These are phyloP conservation scores for Chionographis japonica DNA, from an alignment of 106 monocot species.

Conservation along the genomic window DNA sequence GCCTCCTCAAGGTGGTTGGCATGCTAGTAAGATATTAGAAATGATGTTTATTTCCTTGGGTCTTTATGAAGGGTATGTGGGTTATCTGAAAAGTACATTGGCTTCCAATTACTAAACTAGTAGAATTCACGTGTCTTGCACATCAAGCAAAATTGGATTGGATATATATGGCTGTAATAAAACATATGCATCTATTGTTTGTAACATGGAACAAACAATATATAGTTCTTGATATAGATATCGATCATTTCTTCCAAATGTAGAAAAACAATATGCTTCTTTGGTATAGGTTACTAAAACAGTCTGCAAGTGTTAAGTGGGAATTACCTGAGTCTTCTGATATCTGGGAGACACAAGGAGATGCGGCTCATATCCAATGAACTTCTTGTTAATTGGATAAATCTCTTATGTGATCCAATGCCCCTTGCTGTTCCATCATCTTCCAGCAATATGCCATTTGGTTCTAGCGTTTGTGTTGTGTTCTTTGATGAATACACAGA, in stretches of 20 bases:
- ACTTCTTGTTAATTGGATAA: constrained; percentile 44
- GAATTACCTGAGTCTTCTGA: constrained; percentile 58
- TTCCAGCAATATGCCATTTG: constrained; percentile 28
- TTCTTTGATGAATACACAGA: constrained; percentile 25
- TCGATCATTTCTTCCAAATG: neutral
- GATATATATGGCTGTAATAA: too few species aligned
- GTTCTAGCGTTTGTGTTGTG: constrained; percentile 15
- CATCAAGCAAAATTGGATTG: too few species aligned
- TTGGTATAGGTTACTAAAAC: neutral
- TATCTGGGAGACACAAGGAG: constrained; percentile 33
- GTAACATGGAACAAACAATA: too few species aligned
- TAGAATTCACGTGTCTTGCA: too few species aligned
- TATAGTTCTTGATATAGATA: too few species aligned
- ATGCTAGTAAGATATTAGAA: too few species aligned
- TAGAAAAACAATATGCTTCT: neutral
- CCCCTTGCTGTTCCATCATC: constrained; percentile 27
- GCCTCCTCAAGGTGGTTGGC: too few species aligned
- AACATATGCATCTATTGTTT: too few species aligned
- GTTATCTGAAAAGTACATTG: too few species aligned
- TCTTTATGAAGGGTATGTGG: too few species aligned
- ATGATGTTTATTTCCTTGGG: too few species aligned
- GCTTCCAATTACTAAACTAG: too few species aligned
- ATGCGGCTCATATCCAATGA: constrained; percentile 55
- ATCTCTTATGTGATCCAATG: constrained; percentile 40
- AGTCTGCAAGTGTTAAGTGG: neutral